Evolutionary conservation across 371 early-diverging fungal genomes (phyloP).

Genomic region (Rhizopus sp.): DNA sequence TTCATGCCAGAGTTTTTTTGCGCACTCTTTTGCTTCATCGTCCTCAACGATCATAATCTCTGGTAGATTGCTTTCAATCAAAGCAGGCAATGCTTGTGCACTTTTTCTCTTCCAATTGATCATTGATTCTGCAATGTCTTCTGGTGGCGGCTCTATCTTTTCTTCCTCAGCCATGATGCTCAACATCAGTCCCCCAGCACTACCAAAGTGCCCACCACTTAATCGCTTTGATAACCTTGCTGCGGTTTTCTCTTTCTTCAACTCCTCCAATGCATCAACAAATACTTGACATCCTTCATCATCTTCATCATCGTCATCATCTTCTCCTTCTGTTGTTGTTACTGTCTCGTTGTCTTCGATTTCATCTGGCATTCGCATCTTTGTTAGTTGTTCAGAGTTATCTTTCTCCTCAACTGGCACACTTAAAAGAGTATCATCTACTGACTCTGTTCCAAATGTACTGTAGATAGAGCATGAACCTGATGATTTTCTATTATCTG

Average conservation of each 20-base stretch:
- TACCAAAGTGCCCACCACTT: constrained; percentile 53
- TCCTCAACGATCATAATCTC: constrained; percentile 2
- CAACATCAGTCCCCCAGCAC: constrained; percentile 49
- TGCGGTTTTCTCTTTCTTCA: constrained; percentile 39
- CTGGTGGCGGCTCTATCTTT: constrained; percentile 27
- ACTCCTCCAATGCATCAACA: constrained; percentile 49
- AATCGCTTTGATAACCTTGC: constrained; percentile 42
- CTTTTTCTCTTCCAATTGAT: constrained; percentile 47
- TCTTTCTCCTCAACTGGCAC: neutral
- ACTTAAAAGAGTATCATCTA: neutral
- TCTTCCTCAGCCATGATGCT: constrained; percentile 30
- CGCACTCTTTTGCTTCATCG: constrained; percentile 30
- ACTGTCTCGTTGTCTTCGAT: constrained; percentile 13
- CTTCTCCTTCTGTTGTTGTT: constrained; percentile 11
- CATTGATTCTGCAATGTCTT: constrained; percentile 42
- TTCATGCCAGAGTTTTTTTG: constrained; percentile 43
- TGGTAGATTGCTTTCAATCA: neutral
- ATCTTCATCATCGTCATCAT: constrained; percentile 27
- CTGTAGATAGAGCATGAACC: constrained; percentile 44
- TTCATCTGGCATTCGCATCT: constrained; percentile 11
- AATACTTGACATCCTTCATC: constrained; percentile 37
- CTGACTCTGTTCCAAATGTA: constrained; percentile 28
- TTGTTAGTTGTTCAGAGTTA: neutral
- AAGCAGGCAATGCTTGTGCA: constrained; percentile 8
- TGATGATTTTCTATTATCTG: constrained; percentile 26